These are phyloP conservation scores for Pueraria montana DNA, from an alignment of 306 rosid genomes.

Conservation along the genomic window DNA sequence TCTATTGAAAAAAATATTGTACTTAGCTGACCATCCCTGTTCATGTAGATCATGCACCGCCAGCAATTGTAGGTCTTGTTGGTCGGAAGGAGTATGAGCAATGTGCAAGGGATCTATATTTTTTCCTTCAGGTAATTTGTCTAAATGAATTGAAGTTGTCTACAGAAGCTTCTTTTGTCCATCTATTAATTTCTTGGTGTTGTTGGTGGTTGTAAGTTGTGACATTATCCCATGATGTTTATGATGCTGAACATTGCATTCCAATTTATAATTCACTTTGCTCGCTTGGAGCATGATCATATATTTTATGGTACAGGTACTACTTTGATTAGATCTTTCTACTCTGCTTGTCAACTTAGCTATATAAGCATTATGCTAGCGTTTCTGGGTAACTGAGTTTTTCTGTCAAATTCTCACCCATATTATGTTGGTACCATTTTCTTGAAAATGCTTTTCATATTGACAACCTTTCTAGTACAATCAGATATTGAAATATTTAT, in stretches of 20 bases:
- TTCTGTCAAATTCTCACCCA: background rate
- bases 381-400: slow-evolving; percentile 28
- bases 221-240: slow-evolving; percentile 19
- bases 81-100: slow-evolving; percentile 95
- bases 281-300: slow-evolving; percentile 35
- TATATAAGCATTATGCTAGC: slow-evolving; percentile 13
- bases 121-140: slow-evolving; percentile 85
- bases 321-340: slow-evolving; percentile 23
- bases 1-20: background rate
- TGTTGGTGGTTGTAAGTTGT: slow-evolving; percentile 11
- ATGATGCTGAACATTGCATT: slow-evolving; percentile 21
- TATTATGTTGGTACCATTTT: slow-evolving; percentile 17
- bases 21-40: slow-evolving; percentile 1
- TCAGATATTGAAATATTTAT: slow-evolving; percentile 17
- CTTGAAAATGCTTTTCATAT: background rate
- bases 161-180: slow-evolving; percentile 28
- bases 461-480: slow-evolving; percentile 25
- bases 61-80: slow-evolving; percentile 90
- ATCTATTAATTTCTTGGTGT: slow-evolving; percentile 17
- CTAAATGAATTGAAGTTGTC: slow-evolving; percentile 10
- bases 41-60: slow-evolving; percentile 79
- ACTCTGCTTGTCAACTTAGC: background rate
- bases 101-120: slow-evolving; percentile 92
- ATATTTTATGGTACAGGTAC: background rate
- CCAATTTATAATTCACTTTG: slow-evolving; percentile 9